These are phyloP conservation scores for Syzygium jambos DNA, from an alignment of 345 rosid genomes.

Conservation along the genomic window DNA sequence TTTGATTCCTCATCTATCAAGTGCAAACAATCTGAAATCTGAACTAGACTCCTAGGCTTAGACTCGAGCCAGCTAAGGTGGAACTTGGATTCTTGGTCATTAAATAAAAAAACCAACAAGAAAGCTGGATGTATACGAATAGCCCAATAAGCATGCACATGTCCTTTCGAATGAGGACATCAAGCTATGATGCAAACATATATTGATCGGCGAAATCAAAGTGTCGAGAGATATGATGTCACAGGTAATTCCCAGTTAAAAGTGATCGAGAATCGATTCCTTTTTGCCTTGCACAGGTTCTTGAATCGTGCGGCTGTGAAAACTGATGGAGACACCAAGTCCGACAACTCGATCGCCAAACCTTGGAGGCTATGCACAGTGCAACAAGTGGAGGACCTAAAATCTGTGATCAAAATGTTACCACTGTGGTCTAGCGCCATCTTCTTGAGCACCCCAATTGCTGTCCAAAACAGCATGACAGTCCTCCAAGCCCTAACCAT, in stretches of 20 bases:
- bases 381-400: conserved; percentile 59
- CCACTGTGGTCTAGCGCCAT: conserved; percentile 29
- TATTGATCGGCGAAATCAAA: background rate
- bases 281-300: conserved; percentile 11
- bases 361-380: conserved; percentile 45
- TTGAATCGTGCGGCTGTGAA: conserved; percentile 34
- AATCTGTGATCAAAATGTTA: conserved; percentile 25
- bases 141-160: background rate
- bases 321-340: conserved; percentile 20
- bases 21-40: background rate
- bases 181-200: background rate
- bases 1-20: background rate
- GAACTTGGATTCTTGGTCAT: background rate
- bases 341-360: conserved; percentile 15
- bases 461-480: conserved; percentile 14
- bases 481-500: conserved; percentile 42
- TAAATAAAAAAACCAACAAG: background rate
- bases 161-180: background rate
- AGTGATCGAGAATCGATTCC: background rate
- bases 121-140: background rate
- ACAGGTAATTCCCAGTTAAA: background rate
- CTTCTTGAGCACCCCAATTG: conserved; percentile 19
- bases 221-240: background rate
- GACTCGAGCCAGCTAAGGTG: background rate
- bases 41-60: background rate